These are phyloP conservation scores for Lactarius vividus DNA, from an alignment of 768 basidiomycete species.

Conservation along the genomic window DNA sequence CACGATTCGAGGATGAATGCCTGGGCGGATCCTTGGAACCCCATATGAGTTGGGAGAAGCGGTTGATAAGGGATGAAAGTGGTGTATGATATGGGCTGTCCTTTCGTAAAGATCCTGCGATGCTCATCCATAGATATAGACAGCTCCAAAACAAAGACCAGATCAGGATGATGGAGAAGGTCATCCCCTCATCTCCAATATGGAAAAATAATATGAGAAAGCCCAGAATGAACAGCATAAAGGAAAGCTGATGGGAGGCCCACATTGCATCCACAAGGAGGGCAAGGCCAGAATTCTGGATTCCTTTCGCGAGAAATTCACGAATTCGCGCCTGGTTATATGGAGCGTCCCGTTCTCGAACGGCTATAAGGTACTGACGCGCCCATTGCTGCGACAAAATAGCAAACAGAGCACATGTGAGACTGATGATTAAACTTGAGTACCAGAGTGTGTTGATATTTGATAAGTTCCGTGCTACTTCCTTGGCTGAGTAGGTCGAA, in stretches of 20 bases:
- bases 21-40: no score
- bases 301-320: not conserved
- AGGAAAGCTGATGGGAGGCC: not conserved
- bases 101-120: not conserved
- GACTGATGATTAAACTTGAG: not conserved
- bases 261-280: not conserved
- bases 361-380: not conserved
- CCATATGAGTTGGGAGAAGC: not conserved
- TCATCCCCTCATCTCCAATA: no score
- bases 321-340: not conserved
- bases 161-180: not conserved
- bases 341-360: not conserved
- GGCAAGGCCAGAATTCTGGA: not conserved
- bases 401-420: not conserved
- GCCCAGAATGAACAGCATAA: not conserved
- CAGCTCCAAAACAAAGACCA: not conserved
- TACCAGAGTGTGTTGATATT: not conserved
- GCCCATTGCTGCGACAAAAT: not conserved
- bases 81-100: not conserved
- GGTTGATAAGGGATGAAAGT: not conserved
- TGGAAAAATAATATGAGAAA: not conserved
- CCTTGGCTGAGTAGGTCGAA: no score
- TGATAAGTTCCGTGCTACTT: no score
- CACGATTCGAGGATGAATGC: not conserved
- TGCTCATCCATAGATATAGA: not conserved